Evolutionary conservation across 345 rosid genomes (phyloP).

Genomic region (Arabidopsis suecica): DNA sequence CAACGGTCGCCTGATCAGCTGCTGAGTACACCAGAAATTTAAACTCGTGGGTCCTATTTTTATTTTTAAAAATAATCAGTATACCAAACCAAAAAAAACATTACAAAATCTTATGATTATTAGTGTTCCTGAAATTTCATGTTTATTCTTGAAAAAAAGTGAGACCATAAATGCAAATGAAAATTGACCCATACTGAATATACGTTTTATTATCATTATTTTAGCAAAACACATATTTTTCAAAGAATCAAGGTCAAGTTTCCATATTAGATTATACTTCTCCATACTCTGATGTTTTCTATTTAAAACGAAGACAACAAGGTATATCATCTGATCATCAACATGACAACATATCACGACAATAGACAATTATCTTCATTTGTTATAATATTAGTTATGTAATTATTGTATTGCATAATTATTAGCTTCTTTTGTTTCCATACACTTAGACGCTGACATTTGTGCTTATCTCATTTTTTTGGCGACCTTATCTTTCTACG

Average conservation of each 20-base stretch:
- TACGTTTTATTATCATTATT: not conserved
- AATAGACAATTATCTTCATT: conserved; percentile 17
- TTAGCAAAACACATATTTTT: conserved; percentile 22
- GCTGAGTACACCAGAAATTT: conserved; percentile 32
- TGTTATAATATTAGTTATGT: not conserved
- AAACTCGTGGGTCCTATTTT: conserved; percentile 30
- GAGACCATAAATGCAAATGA: conserved; percentile 5
- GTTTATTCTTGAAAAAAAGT: not conserved
- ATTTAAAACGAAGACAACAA: conserved; percentile 8
- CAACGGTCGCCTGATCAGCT: conserved; percentile 47
- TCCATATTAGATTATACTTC: conserved; percentile 12
- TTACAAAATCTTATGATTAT: no score
- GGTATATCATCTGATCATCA: not conserved
- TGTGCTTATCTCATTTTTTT: conserved; percentile 19
- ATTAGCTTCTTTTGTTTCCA: not conserved
- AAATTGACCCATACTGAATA: not conserved
- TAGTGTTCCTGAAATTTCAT: not conserved
- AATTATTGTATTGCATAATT: not conserved
- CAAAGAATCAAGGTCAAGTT: not conserved
- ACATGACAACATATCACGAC: not conserved
- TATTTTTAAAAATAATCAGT: not conserved
- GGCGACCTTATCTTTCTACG: conserved; percentile 35
- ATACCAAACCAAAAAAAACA: not conserved
- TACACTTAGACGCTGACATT: conserved; percentile 32
- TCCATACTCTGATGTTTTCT: conserved; percentile 34